Evolutionary conservation across 805 yeast genomes (phyloP).

Genomic region (Starmera quercuum): DNA sequence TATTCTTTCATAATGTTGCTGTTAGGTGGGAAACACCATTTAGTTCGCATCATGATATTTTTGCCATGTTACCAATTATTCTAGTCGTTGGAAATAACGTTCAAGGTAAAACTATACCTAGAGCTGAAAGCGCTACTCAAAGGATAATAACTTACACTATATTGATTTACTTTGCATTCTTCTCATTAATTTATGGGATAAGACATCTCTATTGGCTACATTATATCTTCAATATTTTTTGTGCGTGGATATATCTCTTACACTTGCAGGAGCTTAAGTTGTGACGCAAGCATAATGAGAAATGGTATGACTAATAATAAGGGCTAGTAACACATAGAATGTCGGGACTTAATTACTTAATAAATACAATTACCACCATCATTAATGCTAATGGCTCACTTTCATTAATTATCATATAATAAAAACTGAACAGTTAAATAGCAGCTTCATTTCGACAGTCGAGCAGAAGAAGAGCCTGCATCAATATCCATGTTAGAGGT

Average conservation of each 20-base stretch:
- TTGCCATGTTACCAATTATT: conserved; percentile 71
- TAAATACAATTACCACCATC: no score
- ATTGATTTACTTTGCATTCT: conserved; percentile 46
- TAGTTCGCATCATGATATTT: conserved; percentile 75
- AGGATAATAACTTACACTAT: conserved; percentile 27
- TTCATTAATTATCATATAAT: no score
- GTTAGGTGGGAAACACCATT: conserved; percentile 80
- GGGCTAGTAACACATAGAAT: no score
- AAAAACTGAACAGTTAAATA: no score
- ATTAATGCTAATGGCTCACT: no score
- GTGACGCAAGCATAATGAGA: no score
- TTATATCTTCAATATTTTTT: conserved; percentile 59
- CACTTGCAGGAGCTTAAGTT: conserved; percentile 11
- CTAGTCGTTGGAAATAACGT: conserved; percentile 47
- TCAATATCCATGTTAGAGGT: no score
- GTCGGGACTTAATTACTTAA: no score
- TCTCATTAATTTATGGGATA: conserved; percentile 65
- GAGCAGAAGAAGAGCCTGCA: background rate
- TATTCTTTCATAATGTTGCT: conserved; percentile 72
- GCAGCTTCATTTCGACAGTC: no score
- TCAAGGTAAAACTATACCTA: conserved; percentile 40
- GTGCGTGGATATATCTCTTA: conserved; percentile 39
- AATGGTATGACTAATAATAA: no score
- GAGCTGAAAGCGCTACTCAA: conserved; percentile 17
- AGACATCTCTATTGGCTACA: conserved; percentile 83